Evolutionary conservation across 805 yeast genomes (phyloP).

Genomic region (Torulaspora delbrueckii): DNA sequence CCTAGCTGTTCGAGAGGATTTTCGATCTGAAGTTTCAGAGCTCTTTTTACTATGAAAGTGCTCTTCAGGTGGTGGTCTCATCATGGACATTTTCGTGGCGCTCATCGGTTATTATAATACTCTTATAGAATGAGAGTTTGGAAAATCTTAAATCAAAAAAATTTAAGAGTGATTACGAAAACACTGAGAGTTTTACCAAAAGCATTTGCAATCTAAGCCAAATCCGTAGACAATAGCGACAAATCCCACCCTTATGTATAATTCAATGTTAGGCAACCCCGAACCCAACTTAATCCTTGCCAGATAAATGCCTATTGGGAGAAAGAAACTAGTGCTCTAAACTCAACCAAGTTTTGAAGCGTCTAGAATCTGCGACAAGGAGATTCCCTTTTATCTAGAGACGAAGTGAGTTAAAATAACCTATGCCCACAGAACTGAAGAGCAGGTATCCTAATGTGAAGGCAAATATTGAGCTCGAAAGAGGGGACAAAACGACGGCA

Average conservation of each 20-base stretch:
- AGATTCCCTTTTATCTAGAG: not conserved
- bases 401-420: not conserved
- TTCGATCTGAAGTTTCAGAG: not conserved
- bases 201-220: too few relatives aligned
- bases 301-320: not conserved
- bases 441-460: not conserved
- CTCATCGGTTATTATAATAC: slow-evolving; percentile 9
- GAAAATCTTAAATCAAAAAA: too few relatives aligned
- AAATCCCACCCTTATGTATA: too few relatives aligned
- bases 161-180: too few relatives aligned
- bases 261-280: too few relatives aligned
- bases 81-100: slow-evolving; percentile 12
- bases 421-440: not conserved
- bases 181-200: too few relatives aligned
- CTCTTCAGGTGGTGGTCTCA: slow-evolving; percentile 11
- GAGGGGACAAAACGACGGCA: not conserved
- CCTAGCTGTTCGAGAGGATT: not conserved
- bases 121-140: not conserved
- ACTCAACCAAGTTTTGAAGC: not conserved
- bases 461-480: not conserved
- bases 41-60: not conserved
- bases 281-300: not conserved
- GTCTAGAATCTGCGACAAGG: not conserved
- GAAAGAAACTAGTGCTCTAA: not conserved
- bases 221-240: too few relatives aligned